A percentile compares a stretch with the other conserved stretches of the same genome.
phyloP scores from a whole-genome alignment of 176 grass and related monocot species.

The Aegilops tauschii region DNA sequence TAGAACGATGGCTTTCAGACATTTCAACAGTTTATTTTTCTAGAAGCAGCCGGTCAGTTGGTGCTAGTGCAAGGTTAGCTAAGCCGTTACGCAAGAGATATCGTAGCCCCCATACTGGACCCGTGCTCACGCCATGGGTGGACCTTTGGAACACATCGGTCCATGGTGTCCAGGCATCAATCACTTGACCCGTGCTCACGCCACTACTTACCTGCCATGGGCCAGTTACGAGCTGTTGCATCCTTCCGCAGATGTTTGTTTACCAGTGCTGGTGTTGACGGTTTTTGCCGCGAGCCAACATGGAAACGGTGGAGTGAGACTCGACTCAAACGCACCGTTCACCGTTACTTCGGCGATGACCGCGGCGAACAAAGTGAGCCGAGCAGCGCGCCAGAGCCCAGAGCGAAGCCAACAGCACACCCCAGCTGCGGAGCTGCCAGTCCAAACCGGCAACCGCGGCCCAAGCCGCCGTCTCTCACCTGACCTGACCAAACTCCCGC shows the following conservation, averaged over 20 bases:
- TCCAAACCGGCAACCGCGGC: background rate
- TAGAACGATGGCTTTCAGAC: background rate
- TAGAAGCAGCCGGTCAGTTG: background rate
- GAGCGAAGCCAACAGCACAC: no score
- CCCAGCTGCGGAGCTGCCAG: background rate
- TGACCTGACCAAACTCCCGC: background rate
- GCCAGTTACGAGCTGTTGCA: no score
- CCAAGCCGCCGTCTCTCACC: background rate
- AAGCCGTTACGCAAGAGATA: slow-evolving; percentile 8
- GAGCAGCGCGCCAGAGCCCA: background rate
- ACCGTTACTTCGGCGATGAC: background rate
- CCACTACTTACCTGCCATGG: no score
- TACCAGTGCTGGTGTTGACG: no score
- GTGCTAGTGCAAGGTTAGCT: background rate
- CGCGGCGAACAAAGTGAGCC: background rate
- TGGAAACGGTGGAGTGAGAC: background rate
- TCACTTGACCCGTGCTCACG: no score
- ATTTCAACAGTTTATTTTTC: background rate
- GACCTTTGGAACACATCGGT: no score
- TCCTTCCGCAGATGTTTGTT: no score
- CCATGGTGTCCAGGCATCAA: no score
- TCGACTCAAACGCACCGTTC: background rate
- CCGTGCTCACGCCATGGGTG: no score
- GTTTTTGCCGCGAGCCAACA: no score
- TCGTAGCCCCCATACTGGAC: background rate